Percentiles rank a stretch among this genome's conserved stretches.
Evolutionary conservation across 2,329 filamentous ascomycete genomes (phyloP).

Genomic region (Fusarium sp.): DNA sequence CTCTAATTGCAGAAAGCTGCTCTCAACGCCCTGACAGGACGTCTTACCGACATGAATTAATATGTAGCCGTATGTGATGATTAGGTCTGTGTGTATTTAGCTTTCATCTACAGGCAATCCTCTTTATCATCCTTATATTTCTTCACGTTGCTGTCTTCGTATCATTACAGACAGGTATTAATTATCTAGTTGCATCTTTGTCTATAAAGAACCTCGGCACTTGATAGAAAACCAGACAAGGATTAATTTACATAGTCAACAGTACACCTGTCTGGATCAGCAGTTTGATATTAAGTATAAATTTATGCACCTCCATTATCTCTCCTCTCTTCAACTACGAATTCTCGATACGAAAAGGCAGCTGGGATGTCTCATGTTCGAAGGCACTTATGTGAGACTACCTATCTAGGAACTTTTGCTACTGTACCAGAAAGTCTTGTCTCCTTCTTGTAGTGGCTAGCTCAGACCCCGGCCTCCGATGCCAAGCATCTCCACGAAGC

Average conservation of each 20-base stretch:
- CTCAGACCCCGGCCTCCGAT: slow-evolving; percentile 15
- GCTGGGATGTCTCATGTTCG: neutral
- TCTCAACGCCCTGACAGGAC: no score
- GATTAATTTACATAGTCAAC: neutral
- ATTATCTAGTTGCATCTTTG: no score
- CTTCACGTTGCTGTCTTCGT: no score
- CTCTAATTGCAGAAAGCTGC: no score
- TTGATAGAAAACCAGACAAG: neutral
- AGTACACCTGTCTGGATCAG: no score
- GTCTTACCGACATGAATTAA: no score
- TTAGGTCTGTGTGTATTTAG: no score
- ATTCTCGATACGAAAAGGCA: neutral
- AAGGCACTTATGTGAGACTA: slow-evolving; percentile 10
- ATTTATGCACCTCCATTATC: neutral
- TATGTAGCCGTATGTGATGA: no score
- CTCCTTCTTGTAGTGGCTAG: slow-evolving; percentile 38
- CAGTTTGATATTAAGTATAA: neutral
- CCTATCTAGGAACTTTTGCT: slow-evolving; percentile 29
- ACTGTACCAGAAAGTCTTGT: slow-evolving; percentile 14
- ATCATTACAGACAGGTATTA: no score
- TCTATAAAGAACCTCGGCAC: neutral
- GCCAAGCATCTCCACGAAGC: slow-evolving; percentile 15
- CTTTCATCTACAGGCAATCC: no score
- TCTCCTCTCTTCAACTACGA: neutral
- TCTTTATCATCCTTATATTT: no score